Conservation (phyloP, 192 early-diverging fungal genomes). For the Gamsiella multidivaricata region DNA sequence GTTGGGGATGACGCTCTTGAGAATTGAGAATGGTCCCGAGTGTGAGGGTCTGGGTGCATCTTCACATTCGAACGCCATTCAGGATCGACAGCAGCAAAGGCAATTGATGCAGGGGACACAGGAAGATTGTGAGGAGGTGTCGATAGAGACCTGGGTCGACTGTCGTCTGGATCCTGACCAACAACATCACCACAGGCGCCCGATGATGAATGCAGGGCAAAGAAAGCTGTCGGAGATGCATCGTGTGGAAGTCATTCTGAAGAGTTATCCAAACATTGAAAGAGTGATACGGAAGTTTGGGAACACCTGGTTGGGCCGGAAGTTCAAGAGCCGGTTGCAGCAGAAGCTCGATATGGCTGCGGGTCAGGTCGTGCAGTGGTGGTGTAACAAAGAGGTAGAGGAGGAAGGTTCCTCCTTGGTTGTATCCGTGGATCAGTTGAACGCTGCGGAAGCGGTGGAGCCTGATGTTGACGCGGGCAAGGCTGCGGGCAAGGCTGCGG, state of each 20-base stretch:
- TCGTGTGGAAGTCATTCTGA: constrained; percentile 28
- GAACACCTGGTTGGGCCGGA: constrained; percentile 38
- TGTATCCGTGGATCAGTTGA: background rate
- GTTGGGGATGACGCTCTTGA: constrained; percentile 28
- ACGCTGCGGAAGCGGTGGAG: background rate
- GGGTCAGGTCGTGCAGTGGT: constrained; percentile 43
- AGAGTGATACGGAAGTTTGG: constrained; percentile 19
- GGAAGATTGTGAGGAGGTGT: background rate
- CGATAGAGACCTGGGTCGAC: background rate
- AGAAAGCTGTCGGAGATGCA: constrained; percentile 9
- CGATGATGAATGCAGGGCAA: background rate
- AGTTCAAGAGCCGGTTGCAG: constrained; percentile 26
- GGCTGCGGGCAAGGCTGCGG: no score
- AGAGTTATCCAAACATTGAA: constrained; percentile 25
- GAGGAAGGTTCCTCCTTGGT: background rate
- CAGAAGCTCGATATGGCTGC: constrained; percentile 33
- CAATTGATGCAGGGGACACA: no score
- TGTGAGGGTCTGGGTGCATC: no score
- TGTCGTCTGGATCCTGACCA: background rate
- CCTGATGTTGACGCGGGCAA: no score
- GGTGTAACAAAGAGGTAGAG: constrained; percentile 6
- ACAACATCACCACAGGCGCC: background rate
- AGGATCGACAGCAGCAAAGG: background rate
- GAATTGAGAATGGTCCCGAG: background rate
- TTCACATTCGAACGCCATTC: no score